Conservation (phyloP, 148 eudicot genomes). For the Nyssa sinensis region DNA sequence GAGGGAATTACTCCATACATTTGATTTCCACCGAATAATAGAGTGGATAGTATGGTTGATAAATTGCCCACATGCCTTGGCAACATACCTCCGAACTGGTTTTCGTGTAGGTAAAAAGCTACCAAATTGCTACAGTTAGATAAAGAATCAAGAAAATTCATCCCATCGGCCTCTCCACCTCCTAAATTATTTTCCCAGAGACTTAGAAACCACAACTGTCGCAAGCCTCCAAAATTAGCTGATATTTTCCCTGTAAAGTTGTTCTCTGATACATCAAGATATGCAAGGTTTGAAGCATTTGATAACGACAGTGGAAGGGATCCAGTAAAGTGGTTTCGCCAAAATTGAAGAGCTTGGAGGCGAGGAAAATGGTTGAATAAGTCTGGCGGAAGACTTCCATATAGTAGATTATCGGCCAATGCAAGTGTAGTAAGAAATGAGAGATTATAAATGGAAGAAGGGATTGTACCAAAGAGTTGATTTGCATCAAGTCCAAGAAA, state of each 20-base stretch:
- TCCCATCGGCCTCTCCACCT: not conserved
- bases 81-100: not conserved
- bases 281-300: not conserved
- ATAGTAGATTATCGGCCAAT: not conserved
- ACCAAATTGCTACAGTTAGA: not conserved
- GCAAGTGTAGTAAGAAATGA: too few relatives aligned
- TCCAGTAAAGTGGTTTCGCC: not conserved
- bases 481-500: not conserved
- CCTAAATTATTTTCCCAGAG: not conserved
- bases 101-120: not conserved
- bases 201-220: not conserved
- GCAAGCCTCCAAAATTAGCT: not conserved
- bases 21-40: not conserved
- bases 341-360: not conserved
- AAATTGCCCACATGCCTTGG: not conserved
- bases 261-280: not conserved
- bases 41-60: not conserved
- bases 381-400: slow-evolving; percentile 8
- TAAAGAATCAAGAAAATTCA: not conserved
- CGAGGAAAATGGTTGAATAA: not conserved
- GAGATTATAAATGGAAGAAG: too few relatives aligned
- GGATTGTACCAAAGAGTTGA: too few relatives aligned
- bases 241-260: not conserved
- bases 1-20: slow-evolving; percentile 1
- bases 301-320: not conserved